Evolutionary conservation across 208 protist species (phyloP).

Genomic region (Herpetomonas tarakana): DNA sequence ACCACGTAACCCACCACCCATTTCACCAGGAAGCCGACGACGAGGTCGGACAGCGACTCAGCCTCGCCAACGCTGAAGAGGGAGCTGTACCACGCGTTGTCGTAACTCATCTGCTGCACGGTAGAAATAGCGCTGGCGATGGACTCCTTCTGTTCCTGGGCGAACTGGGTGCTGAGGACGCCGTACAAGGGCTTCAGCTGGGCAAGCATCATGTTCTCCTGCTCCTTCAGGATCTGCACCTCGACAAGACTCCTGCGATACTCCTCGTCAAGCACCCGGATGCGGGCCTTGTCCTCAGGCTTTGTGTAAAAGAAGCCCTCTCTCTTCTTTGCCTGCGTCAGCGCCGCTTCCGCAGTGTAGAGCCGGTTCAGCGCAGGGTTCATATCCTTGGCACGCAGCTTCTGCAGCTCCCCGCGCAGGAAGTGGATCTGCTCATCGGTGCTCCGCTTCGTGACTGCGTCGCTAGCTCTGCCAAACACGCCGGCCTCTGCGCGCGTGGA

Average conservation of each 20-base stretch:
- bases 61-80: conserved; percentile 64
- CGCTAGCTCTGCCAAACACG: conserved; percentile 6
- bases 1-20: conserved; percentile 80
- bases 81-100: conserved; percentile 82
- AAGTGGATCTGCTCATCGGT: conserved; percentile 63
- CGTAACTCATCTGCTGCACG: conserved; percentile 70
- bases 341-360: conserved; percentile 30
- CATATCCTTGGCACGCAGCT: conserved; percentile 39
- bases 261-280: conserved; percentile 77
- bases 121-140: conserved; percentile 52
- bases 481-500: conserved; percentile 4
- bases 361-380: conserved; percentile 27
- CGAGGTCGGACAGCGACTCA: conserved; percentile 72
- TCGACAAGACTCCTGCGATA: conserved; percentile 36
- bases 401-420: conserved; percentile 45
- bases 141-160: conserved; percentile 62
- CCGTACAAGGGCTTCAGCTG: conserved; percentile 89
- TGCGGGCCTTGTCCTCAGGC: conserved; percentile 49
- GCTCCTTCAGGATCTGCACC: conserved; percentile 40
- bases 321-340: conserved; percentile 44
- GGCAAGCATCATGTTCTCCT: conserved; percentile 67
- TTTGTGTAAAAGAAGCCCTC: conserved; percentile 72
- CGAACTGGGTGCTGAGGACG: conserved; percentile 70
- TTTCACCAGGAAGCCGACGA: conserved; percentile 72
- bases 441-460: conserved; percentile 33